Conservation (phyloP, 108 stramenopile species). For the Schizochytrium sp. region DNA sequence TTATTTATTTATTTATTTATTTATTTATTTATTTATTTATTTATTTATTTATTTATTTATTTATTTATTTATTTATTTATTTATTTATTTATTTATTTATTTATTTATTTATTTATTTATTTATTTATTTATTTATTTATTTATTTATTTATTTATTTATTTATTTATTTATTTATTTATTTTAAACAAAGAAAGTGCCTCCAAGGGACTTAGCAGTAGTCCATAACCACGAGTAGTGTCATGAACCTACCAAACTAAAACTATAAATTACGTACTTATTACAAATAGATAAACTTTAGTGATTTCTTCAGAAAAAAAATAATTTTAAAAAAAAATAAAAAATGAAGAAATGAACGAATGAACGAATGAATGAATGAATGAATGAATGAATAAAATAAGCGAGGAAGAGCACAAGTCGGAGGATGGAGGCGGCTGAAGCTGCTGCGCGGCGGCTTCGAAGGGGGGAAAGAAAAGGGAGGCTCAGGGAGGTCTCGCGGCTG, state of each 20-base stretch:
- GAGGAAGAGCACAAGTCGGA: too few relatives aligned
- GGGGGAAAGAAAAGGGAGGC: too few relatives aligned
- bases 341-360: too few relatives aligned
- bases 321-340: too few relatives aligned
- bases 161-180: neutral
- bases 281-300: too few relatives aligned
- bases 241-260: neutral
- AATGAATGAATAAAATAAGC: too few relatives aligned
- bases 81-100: neutral
- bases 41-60: neutral
- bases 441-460: too few relatives aligned
- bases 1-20: neutral
- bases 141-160: neutral
- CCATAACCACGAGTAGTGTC: neutral
- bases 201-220: neutral
- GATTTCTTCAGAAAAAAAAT: too few relatives aligned
- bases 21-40: neutral
- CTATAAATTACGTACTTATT: neutral
- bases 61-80: neutral
- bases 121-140: neutral
- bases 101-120: neutral
- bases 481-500: too few relatives aligned
- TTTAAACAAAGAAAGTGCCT: neutral
- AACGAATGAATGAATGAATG: too few relatives aligned
- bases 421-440: too few relatives aligned